Percentiles rank a stretch among this genome's conserved stretches.
These are phyloP conservation scores for Hemileccinum impolitum DNA, from an alignment of 768 basidiomycete species.

Conservation along the genomic window DNA sequence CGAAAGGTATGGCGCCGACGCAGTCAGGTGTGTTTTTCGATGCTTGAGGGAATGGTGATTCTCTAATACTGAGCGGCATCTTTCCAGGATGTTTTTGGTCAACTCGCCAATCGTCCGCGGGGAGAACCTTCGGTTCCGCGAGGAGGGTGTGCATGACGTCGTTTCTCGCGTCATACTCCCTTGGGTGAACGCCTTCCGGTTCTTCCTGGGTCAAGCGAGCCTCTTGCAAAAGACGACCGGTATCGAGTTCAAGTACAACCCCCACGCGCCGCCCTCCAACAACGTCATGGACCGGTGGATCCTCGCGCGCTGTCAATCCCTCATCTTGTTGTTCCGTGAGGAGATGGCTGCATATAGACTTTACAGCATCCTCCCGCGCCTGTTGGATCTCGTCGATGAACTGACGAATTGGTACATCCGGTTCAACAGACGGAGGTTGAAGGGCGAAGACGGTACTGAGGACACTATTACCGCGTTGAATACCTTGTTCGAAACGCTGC, in stretches of 20 bases:
- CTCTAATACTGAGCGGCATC: background rate
- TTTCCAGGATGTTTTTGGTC: slow-evolving; percentile 87
- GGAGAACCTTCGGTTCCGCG: slow-evolving; percentile 96
- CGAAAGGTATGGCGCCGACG: slow-evolving; percentile 91
- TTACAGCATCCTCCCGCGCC: slow-evolving; percentile 95
- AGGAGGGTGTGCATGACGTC: slow-evolving; percentile 96
- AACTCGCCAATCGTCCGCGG: slow-evolving; percentile 98
- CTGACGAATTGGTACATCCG: slow-evolving; percentile 99
- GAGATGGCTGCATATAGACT: slow-evolving; percentile 98
- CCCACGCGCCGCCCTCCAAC: slow-evolving; percentile 74
- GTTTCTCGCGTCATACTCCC: slow-evolving; percentile 94
- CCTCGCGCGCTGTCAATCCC: slow-evolving; percentile 94
- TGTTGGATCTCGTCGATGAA: slow-evolving; percentile 90
- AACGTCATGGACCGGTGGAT: slow-evolving; percentile 99
- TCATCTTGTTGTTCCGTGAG: slow-evolving; percentile 85
- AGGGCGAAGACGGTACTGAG: slow-evolving; percentile 89
- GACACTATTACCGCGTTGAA: slow-evolving; percentile 89
- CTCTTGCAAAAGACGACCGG: slow-evolving; percentile 79
- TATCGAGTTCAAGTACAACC: slow-evolving; percentile 79
- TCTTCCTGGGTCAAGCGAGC: slow-evolving; percentile 94
- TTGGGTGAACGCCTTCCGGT: slow-evolving; percentile 98
- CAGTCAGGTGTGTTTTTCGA: slow-evolving; percentile 60
- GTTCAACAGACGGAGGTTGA: slow-evolving; percentile 93
- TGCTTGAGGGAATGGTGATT: background rate
- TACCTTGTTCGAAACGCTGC: slow-evolving; percentile 91